Evolutionary conservation across 1,284 basidiomycete species (phyloP), one percentile per base, ranked within the genome.

Genomic region (Entoloma clypeatum): DNA sequence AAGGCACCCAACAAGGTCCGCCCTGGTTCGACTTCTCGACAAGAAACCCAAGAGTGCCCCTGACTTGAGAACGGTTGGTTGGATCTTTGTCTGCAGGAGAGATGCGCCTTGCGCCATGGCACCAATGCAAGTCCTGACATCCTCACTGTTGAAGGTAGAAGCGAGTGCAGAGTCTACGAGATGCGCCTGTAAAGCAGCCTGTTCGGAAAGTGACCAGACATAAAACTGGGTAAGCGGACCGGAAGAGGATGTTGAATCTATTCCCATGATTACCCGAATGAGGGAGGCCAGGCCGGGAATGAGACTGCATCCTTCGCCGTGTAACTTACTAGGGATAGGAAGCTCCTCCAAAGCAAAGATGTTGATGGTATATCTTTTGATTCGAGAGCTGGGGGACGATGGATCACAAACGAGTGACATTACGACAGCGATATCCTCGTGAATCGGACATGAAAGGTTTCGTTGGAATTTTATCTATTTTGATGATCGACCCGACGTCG

Each of bases 71-170:
- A 68, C 44, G 1, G n/a, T n/a, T n/a, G 72, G 72, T 46, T 73
- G 71, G 44, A 69, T 73, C 3, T 65, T 59, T 2, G 72, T 75
- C 22, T 68, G 64, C 7, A 74, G 55, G 5, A 72, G 60, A 1
- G 69, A 63, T 5, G 69, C 69, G 0, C 72, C 72, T 50, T 73
- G 67, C 7, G 68, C 63, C 4, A 75, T 58, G 13, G 71, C 65
- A 14, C 69, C 71, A 18, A 75, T 67, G 45, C 71, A 73, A 5
- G 67, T 43, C 5, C 69, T 65, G 22, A 72, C 54, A 25, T 71
- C 68, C 3, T 57, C 55, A 9, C 49, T 50, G 14, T 51, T 50
- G 11, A 56, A 50, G n/a, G 55, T 48, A 8, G 63, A 55, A 2
- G 57, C 58, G 5, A 75, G 57, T 7, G 72, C 71, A 13, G 61